Evolutionary conservation across 352 stramenopile genomes (phyloP).

Genomic region (Halophytophthora polymorphica): DNA sequence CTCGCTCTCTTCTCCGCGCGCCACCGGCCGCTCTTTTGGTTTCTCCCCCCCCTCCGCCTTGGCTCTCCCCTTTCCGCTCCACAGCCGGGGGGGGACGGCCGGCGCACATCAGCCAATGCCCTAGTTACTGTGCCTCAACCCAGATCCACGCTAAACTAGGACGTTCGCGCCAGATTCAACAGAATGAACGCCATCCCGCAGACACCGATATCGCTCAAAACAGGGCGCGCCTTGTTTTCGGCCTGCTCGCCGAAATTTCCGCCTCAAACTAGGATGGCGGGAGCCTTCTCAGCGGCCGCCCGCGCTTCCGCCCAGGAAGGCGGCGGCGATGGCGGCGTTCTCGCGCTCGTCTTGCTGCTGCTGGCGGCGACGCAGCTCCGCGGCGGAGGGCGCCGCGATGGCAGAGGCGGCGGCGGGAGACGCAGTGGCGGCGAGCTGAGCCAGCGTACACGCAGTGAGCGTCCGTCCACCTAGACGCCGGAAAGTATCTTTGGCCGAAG

Average conservation of each 20-base stretch:
- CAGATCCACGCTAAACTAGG: conserved; percentile 2
- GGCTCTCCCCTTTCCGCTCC: background rate
- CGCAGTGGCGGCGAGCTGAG: background rate
- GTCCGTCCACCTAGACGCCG: background rate
- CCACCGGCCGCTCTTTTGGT: background rate
- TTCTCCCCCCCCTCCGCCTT: background rate
- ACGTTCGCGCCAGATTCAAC: background rate
- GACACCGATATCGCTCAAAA: too few relatives aligned
- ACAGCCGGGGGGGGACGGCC: conserved; percentile 14
- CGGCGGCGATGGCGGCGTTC: conserved; percentile 31
- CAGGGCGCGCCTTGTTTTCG: too few relatives aligned
- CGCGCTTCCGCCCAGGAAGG: conserved; percentile 17
- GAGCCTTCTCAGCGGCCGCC: background rate
- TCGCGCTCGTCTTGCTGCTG: conserved; percentile 20
- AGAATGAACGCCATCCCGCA: too few relatives aligned
- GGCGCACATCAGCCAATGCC: conserved; percentile 5
- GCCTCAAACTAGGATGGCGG: too few relatives aligned
- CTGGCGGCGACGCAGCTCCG: conserved; percentile 4
- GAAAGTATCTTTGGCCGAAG: conserved; percentile 11
- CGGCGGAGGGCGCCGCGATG: background rate
- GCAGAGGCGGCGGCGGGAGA: background rate
- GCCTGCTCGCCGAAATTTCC: too few relatives aligned
- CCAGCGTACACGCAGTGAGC: conserved; percentile 9
- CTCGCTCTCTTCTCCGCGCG: background rate
- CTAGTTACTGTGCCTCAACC: background rate